Percentiles rank a stretch among this genome's conserved stretches.
phyloP scores from a whole-genome alignment of 2,329 filamentous ascomycete genomes.

The Aspergillus felis region DNA sequence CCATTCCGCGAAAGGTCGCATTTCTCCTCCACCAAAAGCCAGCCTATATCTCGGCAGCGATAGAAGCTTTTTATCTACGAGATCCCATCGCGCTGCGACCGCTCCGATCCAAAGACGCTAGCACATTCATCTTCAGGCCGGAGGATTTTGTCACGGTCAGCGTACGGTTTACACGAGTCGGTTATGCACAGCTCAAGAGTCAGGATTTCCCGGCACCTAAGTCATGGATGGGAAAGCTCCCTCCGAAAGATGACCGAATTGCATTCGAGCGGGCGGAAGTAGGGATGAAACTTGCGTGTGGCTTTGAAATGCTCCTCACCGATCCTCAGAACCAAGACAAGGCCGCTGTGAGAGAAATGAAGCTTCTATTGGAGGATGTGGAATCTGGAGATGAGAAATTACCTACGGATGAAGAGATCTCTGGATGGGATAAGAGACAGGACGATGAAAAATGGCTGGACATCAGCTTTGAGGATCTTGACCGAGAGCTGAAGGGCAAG shows the following conservation, averaged over 20 bases:
- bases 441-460: slow-evolving; percentile 91
- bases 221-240: slow-evolving; percentile 48
- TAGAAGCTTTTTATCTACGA: slow-evolving; percentile 89
- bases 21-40: slow-evolving; percentile 73
- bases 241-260: slow-evolving; percentile 43
- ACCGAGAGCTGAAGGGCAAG: slow-evolving; percentile 66
- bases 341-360: slow-evolving; percentile 68
- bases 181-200: slow-evolving; percentile 85
- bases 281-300: slow-evolving; percentile 86
- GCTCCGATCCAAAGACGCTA: slow-evolving; percentile 55
- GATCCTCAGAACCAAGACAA: slow-evolving; percentile 66
- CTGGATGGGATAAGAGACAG: slow-evolving; percentile 63
- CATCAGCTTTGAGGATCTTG: slow-evolving; percentile 85
- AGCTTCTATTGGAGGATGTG: slow-evolving; percentile 71
- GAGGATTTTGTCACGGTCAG: slow-evolving; percentile 75
- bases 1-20: slow-evolving; percentile 76
- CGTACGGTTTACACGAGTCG: slow-evolving; percentile 77
- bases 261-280: slow-evolving; percentile 52
- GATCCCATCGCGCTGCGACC: slow-evolving; percentile 73
- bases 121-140: slow-evolving; percentile 64
- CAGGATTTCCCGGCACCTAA: slow-evolving; percentile 71
- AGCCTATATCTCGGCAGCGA: slow-evolving; percentile 72
- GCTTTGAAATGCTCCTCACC: slow-evolving; percentile 80
- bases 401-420: slow-evolving; percentile 71
- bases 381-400: slow-evolving; percentile 66